Evolutionary conservation across 2,329 filamentous ascomycete genomes (phyloP).

Genomic region (Fusarium hostae): DNA sequence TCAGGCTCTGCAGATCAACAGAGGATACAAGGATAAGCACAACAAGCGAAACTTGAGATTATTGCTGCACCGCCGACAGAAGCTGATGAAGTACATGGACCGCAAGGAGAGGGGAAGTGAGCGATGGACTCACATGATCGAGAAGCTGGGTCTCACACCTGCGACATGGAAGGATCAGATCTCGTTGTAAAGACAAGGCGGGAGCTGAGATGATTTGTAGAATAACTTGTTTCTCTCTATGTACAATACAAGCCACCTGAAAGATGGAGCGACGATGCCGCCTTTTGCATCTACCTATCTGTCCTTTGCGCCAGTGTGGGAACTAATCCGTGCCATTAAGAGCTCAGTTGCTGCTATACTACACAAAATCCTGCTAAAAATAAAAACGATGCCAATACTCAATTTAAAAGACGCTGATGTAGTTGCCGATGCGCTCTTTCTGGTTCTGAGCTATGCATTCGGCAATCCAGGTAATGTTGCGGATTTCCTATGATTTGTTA

Average conservation of each 20-base stretch:
- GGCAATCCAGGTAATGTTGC: constrained; percentile 99
- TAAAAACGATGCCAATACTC: constrained; percentile 34
- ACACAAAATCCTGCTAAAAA: constrained; percentile 53
- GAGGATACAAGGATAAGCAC: constrained; percentile 86
- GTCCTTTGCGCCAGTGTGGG: constrained; percentile 49
- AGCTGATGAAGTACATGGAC: constrained; percentile 86
- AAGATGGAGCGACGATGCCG: constrained; percentile 44
- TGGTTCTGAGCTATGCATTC: constrained; percentile 99
- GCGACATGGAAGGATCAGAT: constrained; percentile 94
- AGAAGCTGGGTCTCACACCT: constrained; percentile 85
- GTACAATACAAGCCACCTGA: constrained; percentile 59
- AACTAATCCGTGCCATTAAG: constrained; percentile 52
- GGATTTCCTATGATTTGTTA: constrained; percentile 80
- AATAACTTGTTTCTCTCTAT: constrained; percentile 58
- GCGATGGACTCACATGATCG: constrained; percentile 86
- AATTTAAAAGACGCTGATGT: constrained; percentile 92
- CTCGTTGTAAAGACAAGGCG: constrained; percentile 45
- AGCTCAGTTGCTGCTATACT: constrained; percentile 56
- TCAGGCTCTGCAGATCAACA: constrained; percentile 72
- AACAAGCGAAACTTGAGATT: constrained; percentile 92
- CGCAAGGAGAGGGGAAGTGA: constrained; percentile 90
- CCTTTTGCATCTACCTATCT: constrained; percentile 44
- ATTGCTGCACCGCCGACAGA: constrained; percentile 89
- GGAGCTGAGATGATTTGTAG: constrained; percentile 50
- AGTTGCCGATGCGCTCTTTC: constrained; percentile 98